phyloP scores from a whole-genome alignment of 2,329 filamentous ascomycete species.

The Ophiocordyceps camponoti-floridani region DNA sequence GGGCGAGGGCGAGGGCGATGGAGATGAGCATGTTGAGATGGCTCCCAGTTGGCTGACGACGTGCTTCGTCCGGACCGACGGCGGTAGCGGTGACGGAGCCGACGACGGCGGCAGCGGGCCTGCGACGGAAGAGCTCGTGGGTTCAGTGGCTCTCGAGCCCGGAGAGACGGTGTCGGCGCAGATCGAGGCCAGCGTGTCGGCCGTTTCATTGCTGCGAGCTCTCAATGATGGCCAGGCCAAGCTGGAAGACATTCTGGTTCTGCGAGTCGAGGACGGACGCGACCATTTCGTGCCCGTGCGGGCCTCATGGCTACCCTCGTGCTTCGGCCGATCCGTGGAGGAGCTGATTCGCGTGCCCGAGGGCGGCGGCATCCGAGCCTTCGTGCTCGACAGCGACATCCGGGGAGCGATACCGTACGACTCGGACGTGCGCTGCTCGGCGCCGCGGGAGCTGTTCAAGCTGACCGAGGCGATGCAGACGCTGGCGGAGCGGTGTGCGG shows the following conservation, averaged over 20 bases:
- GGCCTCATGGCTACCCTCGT: conserved; percentile 63
- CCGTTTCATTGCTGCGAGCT: conserved; percentile 42
- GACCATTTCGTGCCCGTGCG: conserved; percentile 82
- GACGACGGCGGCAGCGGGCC: no score
- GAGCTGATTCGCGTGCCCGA: conserved; percentile 75
- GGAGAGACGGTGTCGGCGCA: conserved; percentile 64
- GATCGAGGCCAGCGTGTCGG: conserved; percentile 48
- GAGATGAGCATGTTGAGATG: neutral
- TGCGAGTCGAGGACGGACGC: conserved; percentile 66
- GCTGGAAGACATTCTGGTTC: conserved; percentile 74
- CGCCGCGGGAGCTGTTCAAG: conserved; percentile 75
- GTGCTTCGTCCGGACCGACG: conserved; percentile 32
- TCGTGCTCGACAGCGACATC: conserved; percentile 19
- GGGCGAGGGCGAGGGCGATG: conserved; percentile 13
- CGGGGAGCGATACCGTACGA: conserved; percentile 34
- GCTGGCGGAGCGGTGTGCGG: conserved; percentile 35
- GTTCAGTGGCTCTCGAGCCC: conserved; percentile 54
- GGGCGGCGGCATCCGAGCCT: conserved; percentile 53
- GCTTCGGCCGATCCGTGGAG: conserved; percentile 71
- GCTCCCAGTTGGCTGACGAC: conserved; percentile 50
- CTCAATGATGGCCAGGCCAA: conserved; percentile 50
- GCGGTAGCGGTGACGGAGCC: no score
- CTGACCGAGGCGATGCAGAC: conserved; percentile 63
- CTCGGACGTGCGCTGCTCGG: conserved; percentile 52
- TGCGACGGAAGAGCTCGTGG: conserved; percentile 13